Percentiles rank a stretch among this genome's conserved stretches.
phyloP scores from a whole-genome alignment of 306 rosid genomes.

The Morella rubra region DNA sequence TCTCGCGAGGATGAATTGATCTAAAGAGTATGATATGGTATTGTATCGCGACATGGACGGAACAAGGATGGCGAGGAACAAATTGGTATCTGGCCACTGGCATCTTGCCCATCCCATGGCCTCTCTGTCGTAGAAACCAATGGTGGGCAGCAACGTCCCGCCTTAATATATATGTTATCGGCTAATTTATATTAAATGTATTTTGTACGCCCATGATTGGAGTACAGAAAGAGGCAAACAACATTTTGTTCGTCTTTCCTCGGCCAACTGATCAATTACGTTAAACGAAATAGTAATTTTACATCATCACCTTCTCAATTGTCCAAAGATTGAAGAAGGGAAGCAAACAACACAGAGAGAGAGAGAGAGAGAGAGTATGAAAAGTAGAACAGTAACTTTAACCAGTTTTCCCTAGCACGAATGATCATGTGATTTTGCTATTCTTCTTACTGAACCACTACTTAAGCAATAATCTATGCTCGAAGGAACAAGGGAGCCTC shows the following conservation, averaged over 20 bases:
- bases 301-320: conserved; percentile 61
- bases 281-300: neutral
- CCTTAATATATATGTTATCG: too few relatives aligned
- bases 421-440: conserved; percentile 61
- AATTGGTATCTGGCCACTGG: too few relatives aligned
- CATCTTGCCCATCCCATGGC: too few relatives aligned
- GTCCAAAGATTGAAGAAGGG: conserved; percentile 51
- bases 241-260: neutral
- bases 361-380: neutral
- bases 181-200: too few relatives aligned
- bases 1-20: too few relatives aligned
- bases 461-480: conserved; percentile 74
- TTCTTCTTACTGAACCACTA: conserved; percentile 50
- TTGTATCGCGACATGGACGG: too few relatives aligned
- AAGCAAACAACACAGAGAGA: conserved; percentile 33
- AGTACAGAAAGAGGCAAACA: too few relatives aligned
- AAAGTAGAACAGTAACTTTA: neutral
- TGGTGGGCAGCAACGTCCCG: too few relatives aligned
- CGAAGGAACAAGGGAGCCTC: conserved; percentile 63
- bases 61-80: too few relatives aligned
- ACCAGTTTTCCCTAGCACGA: conserved; percentile 31
- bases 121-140: too few relatives aligned
- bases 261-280: conserved; percentile 20
- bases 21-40: too few relatives aligned
- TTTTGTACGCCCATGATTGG: too few relatives aligned